A percentile compares a stretch with the other conserved stretches of the same genome.
phyloP scores from a whole-genome alignment of 1,284 basidiomycete genomes.

The Coniferiporia sulphurascens region DNA sequence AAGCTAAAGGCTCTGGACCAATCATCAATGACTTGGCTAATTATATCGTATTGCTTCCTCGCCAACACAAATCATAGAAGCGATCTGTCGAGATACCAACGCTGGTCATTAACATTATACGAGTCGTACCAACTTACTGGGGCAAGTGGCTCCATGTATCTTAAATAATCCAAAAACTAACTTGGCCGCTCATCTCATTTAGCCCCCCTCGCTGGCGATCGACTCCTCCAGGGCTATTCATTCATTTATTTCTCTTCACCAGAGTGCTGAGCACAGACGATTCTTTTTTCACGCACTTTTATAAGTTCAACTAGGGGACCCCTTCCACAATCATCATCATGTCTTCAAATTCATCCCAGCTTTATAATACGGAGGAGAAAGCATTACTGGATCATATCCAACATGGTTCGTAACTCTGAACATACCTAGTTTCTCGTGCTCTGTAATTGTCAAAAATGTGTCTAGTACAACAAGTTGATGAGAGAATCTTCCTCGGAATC shows the following conservation, averaged over 20 bases:
- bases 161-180: neutral
- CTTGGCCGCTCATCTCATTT: neutral
- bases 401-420: neutral
- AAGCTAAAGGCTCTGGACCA: too few relatives aligned
- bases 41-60: too few relatives aligned
- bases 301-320: neutral
- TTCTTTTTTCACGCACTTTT: neutral
- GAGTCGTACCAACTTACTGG: neutral
- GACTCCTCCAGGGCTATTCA: neutral
- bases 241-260: neutral
- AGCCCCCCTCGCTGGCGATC: neutral
- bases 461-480: conserved; percentile 16
- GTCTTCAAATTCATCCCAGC: neutral
- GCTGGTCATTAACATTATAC: neutral
- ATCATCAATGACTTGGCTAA: too few relatives aligned
- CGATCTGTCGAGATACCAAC: neutral
- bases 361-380: neutral
- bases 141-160: neutral
- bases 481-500: conserved; percentile 16
- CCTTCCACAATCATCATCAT: neutral
- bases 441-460: neutral
- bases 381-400: neutral
- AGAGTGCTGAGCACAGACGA: neutral
- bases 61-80: neutral
- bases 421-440: neutral